Percentiles rank a stretch among this genome's conserved stretches.
These are phyloP conservation scores for Cutaneotrichosporon cutaneum DNA, from an alignment of 1,284 basidiomycete genomes.

Conservation along the genomic window DNA sequence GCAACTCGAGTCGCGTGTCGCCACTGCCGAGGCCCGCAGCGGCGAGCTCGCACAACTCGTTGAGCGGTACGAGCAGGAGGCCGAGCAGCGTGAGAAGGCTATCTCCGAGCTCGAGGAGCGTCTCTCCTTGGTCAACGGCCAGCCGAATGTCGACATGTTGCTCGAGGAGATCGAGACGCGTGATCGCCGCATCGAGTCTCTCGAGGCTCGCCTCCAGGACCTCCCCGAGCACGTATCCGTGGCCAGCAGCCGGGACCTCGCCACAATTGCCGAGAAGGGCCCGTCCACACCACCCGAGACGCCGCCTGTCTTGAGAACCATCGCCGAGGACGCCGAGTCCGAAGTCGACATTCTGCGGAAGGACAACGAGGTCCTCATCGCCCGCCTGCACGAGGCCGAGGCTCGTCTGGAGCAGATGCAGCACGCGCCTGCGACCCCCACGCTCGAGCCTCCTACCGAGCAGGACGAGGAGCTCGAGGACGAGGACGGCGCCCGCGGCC, in stretches of 20 bases:
- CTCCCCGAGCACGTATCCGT: neutral
- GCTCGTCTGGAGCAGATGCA: slow-evolving; percentile 17
- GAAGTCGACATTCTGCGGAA: slow-evolving; percentile 62
- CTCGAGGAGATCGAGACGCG: slow-evolving; percentile 73
- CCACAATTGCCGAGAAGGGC: slow-evolving; percentile 50
- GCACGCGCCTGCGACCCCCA: slow-evolving; percentile 8
- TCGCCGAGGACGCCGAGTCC: slow-evolving; percentile 61
- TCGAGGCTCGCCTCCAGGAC: slow-evolving; percentile 67
- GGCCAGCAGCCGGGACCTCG: slow-evolving; percentile 8
- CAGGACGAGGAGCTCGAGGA: slow-evolving; percentile 27
- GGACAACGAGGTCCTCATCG: slow-evolving; percentile 22
- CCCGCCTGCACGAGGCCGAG: slow-evolving; percentile 22
- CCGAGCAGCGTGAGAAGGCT: slow-evolving; percentile 67
- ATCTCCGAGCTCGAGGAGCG: slow-evolving; percentile 68
- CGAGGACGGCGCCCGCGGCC: slow-evolving; percentile 8
- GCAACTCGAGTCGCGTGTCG: slow-evolving; percentile 81
- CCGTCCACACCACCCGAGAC: slow-evolving; percentile 27
- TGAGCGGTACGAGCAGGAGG: slow-evolving; percentile 73
- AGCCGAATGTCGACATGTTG: slow-evolving; percentile 59
- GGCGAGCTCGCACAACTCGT: slow-evolving; percentile 67
- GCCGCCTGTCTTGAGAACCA: slow-evolving; percentile 24
- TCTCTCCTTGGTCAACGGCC: slow-evolving; percentile 64
- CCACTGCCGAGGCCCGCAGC: slow-evolving; percentile 74
- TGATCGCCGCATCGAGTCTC: slow-evolving; percentile 68
- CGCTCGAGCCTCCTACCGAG: slow-evolving; percentile 20